These are phyloP conservation scores for Cucurbitaria berberidis DNA, from an alignment of 2,329 filamentous ascomycete species.

Conservation along the genomic window DNA sequence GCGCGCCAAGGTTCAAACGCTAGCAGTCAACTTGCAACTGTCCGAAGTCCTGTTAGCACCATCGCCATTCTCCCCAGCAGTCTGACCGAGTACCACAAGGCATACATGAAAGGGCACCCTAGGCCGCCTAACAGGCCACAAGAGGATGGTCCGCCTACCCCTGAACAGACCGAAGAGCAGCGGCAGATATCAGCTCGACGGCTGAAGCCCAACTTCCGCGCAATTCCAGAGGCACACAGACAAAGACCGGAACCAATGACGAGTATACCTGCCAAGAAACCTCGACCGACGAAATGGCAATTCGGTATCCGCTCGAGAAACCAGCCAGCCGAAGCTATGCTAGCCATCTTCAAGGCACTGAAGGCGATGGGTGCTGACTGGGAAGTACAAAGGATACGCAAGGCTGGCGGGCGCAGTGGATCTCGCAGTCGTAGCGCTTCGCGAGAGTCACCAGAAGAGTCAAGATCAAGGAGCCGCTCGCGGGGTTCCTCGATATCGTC, in stretches of 20 bases:
- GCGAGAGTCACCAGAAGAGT: constrained; percentile 29
- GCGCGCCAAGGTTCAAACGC: constrained; percentile 54
- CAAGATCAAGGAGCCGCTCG: constrained; percentile 42
- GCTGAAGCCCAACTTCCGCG: constrained; percentile 83
- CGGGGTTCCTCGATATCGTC: constrained; percentile 43
- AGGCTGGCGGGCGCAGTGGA: constrained; percentile 49
- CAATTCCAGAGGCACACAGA: constrained; percentile 62
- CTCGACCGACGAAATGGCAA: constrained; percentile 90
- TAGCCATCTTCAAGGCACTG: constrained; percentile 93
- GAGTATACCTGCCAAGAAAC: constrained; percentile 68
- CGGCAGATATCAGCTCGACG: constrained; percentile 81
- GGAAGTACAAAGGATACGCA: constrained; percentile 62
- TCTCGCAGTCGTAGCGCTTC: constrained; percentile 43
- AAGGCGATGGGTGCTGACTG: constrained; percentile 88
- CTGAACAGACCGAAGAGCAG: constrained; percentile 60
- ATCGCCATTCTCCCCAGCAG: constrained; percentile 92
- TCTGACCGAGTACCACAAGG: constrained; percentile 86
- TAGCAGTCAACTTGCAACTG: constrained; percentile 45
- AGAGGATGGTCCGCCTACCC: constrained; percentile 37
- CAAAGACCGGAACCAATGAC: constrained; percentile 63
- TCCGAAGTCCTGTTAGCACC: constrained; percentile 67
- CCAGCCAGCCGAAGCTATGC: constrained; percentile 88
- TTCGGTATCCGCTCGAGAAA: constrained; percentile 97
- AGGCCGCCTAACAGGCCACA: constrained; percentile 34
- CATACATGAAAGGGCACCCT: constrained; percentile 76